Conservation (phyloP, 2,329 filamentous ascomycete genomes). For the Taxawa tesnikishii region DNA sequence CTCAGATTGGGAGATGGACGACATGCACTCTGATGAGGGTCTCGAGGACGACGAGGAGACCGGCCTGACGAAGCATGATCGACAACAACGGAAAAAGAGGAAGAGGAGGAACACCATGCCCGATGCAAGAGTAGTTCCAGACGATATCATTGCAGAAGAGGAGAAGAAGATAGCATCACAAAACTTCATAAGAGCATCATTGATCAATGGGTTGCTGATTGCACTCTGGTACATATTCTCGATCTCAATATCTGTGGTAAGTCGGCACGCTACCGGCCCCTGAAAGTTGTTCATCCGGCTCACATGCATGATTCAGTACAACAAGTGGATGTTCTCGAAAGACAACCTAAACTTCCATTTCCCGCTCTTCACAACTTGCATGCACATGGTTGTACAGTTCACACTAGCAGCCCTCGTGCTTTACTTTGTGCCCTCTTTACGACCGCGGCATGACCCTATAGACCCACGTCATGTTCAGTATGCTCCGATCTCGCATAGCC, state of each 20-base stretch:
- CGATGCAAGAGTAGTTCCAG: slow-evolving; percentile 55
- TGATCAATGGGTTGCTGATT: slow-evolving; percentile 72
- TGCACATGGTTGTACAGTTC: slow-evolving; percentile 96
- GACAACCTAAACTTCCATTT: slow-evolving; percentile 81
- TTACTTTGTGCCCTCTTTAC: slow-evolving; percentile 68
- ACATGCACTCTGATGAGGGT: slow-evolving; percentile 54
- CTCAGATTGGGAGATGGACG: slow-evolving; percentile 44
- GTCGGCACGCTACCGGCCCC: slow-evolving; percentile 20
- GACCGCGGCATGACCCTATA: slow-evolving; percentile 46
- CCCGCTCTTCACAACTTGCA: slow-evolving; percentile 84
- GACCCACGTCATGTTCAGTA: slow-evolving; percentile 14
- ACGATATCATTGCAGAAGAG: slow-evolving; percentile 49
- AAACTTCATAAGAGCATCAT: slow-evolving; percentile 54
- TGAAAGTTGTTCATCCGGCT: neutral
- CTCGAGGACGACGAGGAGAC: slow-evolving; percentile 78
- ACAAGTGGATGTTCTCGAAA: slow-evolving; percentile 98
- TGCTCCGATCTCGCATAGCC: slow-evolving; percentile 6
- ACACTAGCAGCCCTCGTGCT: slow-evolving; percentile 63
- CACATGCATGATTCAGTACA: slow-evolving; percentile 51
- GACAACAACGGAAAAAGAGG: slow-evolving; percentile 52
- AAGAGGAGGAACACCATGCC: slow-evolving; percentile 53
- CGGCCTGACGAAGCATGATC: slow-evolving; percentile 64
- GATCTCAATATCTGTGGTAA: slow-evolving; percentile 78
- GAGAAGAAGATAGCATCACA: slow-evolving; percentile 68
- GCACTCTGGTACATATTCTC: slow-evolving; percentile 83